Percentiles rank a stretch among this genome's conserved stretches.
Evolutionary conservation across 768 basidiomycete species (phyloP).

Genomic region (Cystoderma amianthinum): DNA sequence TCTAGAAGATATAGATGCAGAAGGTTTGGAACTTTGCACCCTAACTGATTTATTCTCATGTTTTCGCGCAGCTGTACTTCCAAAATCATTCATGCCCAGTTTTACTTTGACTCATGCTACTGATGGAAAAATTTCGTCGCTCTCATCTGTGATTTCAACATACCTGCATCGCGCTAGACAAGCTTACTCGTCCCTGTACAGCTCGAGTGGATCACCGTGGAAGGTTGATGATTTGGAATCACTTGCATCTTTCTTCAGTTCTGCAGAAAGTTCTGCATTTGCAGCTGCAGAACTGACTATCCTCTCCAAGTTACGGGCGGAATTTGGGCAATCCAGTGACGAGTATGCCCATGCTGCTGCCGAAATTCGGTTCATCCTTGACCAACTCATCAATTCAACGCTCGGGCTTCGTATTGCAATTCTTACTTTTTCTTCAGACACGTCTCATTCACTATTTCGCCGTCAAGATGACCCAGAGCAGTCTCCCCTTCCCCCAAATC

Average conservation of each 20-base stretch:
- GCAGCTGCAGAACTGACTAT: conserved; percentile 55
- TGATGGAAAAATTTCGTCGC: too few species aligned
- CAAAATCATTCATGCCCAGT: conserved; percentile 37
- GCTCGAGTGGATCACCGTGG: conserved; percentile 21
- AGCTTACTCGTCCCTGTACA: conserved; percentile 48
- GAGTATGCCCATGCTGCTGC: conserved; percentile 42
- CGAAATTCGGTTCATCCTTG: conserved; percentile 42
- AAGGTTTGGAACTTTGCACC: too few species aligned
- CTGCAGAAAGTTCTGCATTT: conserved; percentile 44
- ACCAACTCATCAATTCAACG: conserved; percentile 27
- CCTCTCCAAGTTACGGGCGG: conserved; percentile 38
- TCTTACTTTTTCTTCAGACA: conserved; percentile 36
- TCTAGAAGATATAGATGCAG: conserved; percentile 45
- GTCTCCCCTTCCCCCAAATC: conserved; percentile 38
- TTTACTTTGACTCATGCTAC: conserved; percentile 20
- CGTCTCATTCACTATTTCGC: conserved; percentile 17
- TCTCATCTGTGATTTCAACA: conserved; percentile 48
- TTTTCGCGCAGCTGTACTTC: conserved; percentile 42
- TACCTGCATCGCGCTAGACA: conserved; percentile 53
- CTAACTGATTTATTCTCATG: too few species aligned
- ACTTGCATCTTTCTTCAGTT: conserved; percentile 46
- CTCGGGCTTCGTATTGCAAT: conserved; percentile 41
- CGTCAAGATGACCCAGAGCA: conserved; percentile 32
- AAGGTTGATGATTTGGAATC: conserved; percentile 22
- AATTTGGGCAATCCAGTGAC: conserved; percentile 43